phyloP scores from a whole-genome alignment of 1,284 basidiomycete species.

The Ceratobasidium sp. region DNA sequence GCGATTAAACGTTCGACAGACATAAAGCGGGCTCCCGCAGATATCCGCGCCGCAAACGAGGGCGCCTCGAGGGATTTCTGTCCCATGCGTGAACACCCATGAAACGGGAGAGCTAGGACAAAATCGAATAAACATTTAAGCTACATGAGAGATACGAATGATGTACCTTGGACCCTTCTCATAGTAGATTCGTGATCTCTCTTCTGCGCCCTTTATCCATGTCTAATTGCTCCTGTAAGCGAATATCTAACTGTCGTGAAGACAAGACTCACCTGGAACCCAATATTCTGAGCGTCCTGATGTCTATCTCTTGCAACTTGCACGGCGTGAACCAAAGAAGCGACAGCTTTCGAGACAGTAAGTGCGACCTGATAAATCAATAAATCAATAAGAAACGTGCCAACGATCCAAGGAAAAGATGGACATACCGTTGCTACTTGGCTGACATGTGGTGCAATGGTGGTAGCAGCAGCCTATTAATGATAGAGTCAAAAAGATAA shows the following conservation, averaged over 20 bases:
- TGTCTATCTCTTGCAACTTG: neutral
- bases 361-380: neutral
- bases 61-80: conserved; percentile 20
- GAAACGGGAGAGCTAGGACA: conserved; percentile 2
- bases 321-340: neutral
- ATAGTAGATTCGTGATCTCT: conserved; percentile 21
- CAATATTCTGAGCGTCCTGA: conserved; percentile 22
- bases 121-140: neutral
- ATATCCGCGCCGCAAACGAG: neutral
- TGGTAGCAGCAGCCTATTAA: neutral
- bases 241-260: neutral
- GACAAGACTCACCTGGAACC: conserved; percentile 22
- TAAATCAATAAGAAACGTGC: no score
- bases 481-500: neutral
- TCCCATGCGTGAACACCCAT: conserved; percentile 39
- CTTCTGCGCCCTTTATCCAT: conserved; percentile 15
- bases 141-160: neutral
- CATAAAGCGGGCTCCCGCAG: conserved; percentile 29
- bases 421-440: conserved; percentile 11
- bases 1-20: conserved; percentile 32
- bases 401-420: neutral
- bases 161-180: conserved; percentile 26
- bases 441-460: conserved; percentile 8
- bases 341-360: neutral
- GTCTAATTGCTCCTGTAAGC: conserved; percentile 8